Base-by-base conservation (phyloP, 306 rosid species). In the Medicago ruthenica region DNA sequence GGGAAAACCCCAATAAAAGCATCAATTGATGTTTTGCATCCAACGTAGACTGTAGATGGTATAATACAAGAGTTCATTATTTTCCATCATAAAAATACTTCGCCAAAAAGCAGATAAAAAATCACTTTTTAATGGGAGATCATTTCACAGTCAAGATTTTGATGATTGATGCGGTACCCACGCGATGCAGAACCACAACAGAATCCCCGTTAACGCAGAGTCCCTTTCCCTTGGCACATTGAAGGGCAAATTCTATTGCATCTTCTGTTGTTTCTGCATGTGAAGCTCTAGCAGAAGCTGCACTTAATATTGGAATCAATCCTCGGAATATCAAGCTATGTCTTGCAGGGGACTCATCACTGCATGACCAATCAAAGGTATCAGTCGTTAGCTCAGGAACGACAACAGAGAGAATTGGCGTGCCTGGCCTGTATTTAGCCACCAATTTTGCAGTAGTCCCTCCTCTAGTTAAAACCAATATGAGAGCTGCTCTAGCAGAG, bases 321-420 rank as follows among this genome's bases (percentile, higher is more conserved):
- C 99, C 99, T n/a, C 99, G 97, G 81, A 95, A 89, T 40, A 95
- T 95, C 63, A 95, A 87, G 86, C 99, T 95, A 60, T 95, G 99
- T 88, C 99, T 92, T 10, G 97, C 99, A 55, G 99, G 99, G 51
- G 97, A 70, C 85, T 95, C 99, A 69, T 95, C 97, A 45, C 99
- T 95, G 91, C 97, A 92, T 8, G 91, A 88, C 97, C 96, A 95
- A 70, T 95, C 96, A 63, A 95, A 95, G n/a, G 85, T 80, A 78
- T 95, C 96, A 1, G 96, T 92, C 86, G 81, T 90, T 9, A 95
- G 86, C 84, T 95, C 99, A 14, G 99, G 99, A 83, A 95, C 99
- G 41, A 95, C 97, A 12, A 92, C 97, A 16, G 99, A 95, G 75
- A 95, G 90, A 76, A 95, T 92, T 4, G 99, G 99, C 84, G 88